These are phyloP conservation scores for Jaltomata sinuosa DNA, from an alignment of 257 asterid genomes.

Conservation along the genomic window DNA sequence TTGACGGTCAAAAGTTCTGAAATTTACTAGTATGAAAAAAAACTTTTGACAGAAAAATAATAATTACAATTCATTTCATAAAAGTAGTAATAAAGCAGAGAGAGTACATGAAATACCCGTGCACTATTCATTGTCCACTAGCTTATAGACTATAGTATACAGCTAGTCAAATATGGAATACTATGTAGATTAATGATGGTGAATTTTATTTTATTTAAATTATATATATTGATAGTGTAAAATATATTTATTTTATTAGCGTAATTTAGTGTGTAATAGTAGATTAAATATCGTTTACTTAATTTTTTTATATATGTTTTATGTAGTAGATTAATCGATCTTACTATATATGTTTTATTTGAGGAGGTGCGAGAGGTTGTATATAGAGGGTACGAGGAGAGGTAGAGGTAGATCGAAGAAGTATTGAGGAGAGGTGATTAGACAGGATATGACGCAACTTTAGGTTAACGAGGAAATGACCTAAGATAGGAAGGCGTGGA, in stretches of 20 bases:
- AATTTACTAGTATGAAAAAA: neutral
- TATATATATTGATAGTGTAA: neutral
- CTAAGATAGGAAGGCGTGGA: too few species aligned
- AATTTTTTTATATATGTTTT: neutral
- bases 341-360: too few species aligned
- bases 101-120: slow-evolving; percentile 16
- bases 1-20: neutral
- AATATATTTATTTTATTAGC: neutral
- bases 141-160: neutral
- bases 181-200: neutral
- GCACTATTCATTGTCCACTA: slow-evolving; percentile 9
- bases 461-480: too few species aligned
- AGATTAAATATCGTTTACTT: neutral
- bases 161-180: neutral
- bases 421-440: too few species aligned
- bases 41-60: neutral
- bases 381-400: too few species aligned
- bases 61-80: slow-evolving; percentile 7
- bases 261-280: neutral
- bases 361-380: too few species aligned
- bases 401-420: too few species aligned
- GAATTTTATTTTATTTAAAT: neutral
- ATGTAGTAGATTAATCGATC: too few species aligned
- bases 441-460: too few species aligned
- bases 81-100: neutral